phyloP scores from a whole-genome alignment of 1,284 basidiomycete genomes.

The Filobasidium uniguttulatum region DNA sequence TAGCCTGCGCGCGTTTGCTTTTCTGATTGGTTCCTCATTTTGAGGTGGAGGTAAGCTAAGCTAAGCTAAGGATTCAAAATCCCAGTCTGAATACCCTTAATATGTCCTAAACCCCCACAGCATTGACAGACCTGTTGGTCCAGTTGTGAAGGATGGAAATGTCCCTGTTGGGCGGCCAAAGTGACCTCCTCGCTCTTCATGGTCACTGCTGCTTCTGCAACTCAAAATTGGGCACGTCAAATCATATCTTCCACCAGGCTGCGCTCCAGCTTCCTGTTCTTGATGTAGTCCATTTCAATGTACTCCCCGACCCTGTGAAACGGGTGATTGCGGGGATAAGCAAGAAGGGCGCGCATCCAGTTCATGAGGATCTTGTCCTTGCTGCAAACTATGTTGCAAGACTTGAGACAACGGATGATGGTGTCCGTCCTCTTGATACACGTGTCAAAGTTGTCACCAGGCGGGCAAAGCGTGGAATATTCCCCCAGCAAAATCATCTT shows the following conservation, averaged over 20 bases:
- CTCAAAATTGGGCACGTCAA: too few species aligned
- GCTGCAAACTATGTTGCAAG: neutral
- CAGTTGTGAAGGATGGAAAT: too few species aligned
- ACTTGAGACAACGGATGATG: neutral
- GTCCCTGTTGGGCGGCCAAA: too few species aligned
- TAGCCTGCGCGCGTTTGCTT: too few species aligned
- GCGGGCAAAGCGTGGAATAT: neutral
- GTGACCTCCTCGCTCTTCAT: too few species aligned
- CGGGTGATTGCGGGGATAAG: neutral
- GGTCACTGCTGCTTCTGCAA: too few species aligned
- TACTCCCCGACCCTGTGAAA: neutral
- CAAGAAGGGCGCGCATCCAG: neutral
- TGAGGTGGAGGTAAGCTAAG: too few species aligned
- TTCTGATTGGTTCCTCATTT: too few species aligned
- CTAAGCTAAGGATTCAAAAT: too few species aligned
- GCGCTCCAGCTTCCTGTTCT: neutral
- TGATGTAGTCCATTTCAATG: neutral
- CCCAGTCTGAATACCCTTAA: too few species aligned
- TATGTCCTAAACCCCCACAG: neutral
- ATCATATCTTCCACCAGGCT: too few species aligned
- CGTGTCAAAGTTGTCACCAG: neutral
- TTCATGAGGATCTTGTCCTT: neutral
- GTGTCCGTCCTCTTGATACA: neutral
- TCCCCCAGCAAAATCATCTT: neutral
- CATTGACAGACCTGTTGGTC: neutral